Conservation (phyloP, 495 filamentous ascomycete species). For the Durotheca rogersii region DNA sequence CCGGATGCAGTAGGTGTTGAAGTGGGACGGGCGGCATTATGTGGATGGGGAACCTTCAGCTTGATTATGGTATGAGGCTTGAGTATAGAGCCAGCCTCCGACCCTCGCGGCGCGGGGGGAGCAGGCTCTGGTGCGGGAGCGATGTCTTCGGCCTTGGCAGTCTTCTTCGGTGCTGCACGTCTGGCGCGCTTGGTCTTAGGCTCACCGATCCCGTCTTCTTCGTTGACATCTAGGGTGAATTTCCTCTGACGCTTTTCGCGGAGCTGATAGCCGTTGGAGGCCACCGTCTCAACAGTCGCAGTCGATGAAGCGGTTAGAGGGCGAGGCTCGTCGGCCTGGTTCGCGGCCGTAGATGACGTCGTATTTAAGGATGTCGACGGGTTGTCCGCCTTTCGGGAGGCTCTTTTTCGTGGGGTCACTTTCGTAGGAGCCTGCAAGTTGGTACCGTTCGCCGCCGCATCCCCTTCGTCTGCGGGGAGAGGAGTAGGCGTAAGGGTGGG, state of each 20-base stretch:
- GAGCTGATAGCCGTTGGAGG: slow-evolving; percentile 33
- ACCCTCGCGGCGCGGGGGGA: slow-evolving; percentile 5
- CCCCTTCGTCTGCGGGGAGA: slow-evolving; percentile 1
- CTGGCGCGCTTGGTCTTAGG: slow-evolving; percentile 32
- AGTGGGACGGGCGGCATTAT: slow-evolving; percentile 17
- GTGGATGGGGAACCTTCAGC: slow-evolving; percentile 22
- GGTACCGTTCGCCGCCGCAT: slow-evolving; percentile 1
- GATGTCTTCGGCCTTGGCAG: slow-evolving; percentile 5
- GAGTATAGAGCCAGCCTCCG: slow-evolving; percentile 2
- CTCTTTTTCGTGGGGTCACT: slow-evolving; percentile 10
- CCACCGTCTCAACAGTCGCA: slow-evolving; percentile 29
- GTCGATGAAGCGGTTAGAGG: slow-evolving; percentile 34
- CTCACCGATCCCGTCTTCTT: slow-evolving; percentile 24
- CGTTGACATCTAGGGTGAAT: slow-evolving; percentile 30
- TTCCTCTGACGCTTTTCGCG: slow-evolving; percentile 35
- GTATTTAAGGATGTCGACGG: slow-evolving; percentile 17
- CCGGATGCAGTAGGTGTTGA: slow-evolving; percentile 20
- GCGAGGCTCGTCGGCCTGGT: slow-evolving; percentile 26
- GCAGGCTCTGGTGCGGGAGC: slow-evolving; percentile 8
- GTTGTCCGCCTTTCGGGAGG: slow-evolving; percentile 17
- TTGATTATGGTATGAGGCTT: slow-evolving; percentile 28
- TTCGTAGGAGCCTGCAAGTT: slow-evolving; percentile 10
- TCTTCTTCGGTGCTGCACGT: slow-evolving; percentile 31
- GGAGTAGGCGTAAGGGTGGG: not conserved
- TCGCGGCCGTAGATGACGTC: slow-evolving; percentile 6